phyloP scores from a whole-genome alignment of 1,139 yeast genomes.

The Taphrina sp. region DNA sequence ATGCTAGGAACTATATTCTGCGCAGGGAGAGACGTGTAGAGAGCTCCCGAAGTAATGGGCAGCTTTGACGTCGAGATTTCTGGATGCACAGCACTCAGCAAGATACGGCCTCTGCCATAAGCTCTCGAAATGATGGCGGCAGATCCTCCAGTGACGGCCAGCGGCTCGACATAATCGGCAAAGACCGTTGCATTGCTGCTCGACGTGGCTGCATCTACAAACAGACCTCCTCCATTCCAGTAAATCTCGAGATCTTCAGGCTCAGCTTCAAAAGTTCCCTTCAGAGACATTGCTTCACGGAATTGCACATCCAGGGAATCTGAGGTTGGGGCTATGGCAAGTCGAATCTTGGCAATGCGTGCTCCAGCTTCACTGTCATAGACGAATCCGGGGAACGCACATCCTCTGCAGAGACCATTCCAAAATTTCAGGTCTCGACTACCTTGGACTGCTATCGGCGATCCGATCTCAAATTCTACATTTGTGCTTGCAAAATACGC shows the following conservation, averaged over 20 bases:
- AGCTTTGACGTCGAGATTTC: slow-evolving; percentile 52
- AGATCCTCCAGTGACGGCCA: slow-evolving; percentile 51
- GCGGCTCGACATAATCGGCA: slow-evolving; percentile 58
- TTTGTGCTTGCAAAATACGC: slow-evolving; percentile 76
- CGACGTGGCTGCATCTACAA: slow-evolving; percentile 65
- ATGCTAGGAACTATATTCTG: no score
- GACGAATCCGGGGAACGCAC: slow-evolving; percentile 74
- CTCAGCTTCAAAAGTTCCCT: not conserved
- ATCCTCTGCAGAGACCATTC: slow-evolving; percentile 80
- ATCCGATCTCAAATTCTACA: slow-evolving; percentile 76
- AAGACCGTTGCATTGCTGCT: slow-evolving; percentile 59
- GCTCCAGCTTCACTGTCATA: slow-evolving; percentile 79
- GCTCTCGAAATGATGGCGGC: slow-evolving; percentile 68
- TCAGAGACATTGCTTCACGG: not conserved
- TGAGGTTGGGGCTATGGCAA: not conserved
- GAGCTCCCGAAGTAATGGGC: not conserved
- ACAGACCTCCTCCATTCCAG: slow-evolving; percentile 87
- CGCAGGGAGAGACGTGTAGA: not conserved
- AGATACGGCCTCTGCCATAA: slow-evolving; percentile 71
- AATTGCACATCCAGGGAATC: not conserved
- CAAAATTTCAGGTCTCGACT: slow-evolving; percentile 74
- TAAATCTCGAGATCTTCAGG: slow-evolving; percentile 45
- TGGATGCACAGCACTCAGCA: slow-evolving; percentile 87
- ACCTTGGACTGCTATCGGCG: slow-evolving; percentile 75
- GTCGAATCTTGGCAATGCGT: slow-evolving; percentile 50